Evolutionary conservation across 2,329 filamentous ascomycete species (phyloP).

Genomic region (Xylogone sp.): DNA sequence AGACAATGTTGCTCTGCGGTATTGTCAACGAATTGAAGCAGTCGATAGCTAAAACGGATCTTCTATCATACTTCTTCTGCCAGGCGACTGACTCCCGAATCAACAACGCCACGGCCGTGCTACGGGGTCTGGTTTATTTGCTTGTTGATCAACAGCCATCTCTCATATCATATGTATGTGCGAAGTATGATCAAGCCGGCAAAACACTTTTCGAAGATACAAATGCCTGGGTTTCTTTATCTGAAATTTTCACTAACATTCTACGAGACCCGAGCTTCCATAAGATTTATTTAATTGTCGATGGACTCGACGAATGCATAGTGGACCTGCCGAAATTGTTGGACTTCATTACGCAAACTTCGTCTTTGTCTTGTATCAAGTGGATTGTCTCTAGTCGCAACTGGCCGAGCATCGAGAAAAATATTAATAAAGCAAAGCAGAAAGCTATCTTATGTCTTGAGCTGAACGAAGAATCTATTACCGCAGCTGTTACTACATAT

Average conservation of each 20-base stretch:
- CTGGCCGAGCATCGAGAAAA: constrained; percentile 30
- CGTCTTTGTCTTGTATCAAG: constrained; percentile 27
- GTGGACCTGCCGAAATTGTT: constrained; percentile 30
- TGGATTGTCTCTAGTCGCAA: constrained; percentile 44
- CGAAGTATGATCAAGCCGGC: neutral
- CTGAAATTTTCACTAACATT: neutral
- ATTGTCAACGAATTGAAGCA: constrained; percentile 23
- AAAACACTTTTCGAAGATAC: neutral
- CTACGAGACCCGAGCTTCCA: neutral
- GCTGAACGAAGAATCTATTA: constrained; percentile 31
- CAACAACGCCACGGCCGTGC: neutral
- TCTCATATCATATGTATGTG: neutral
- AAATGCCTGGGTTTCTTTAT: neutral
- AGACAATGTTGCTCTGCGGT: constrained; percentile 31
- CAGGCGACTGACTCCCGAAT: no score
- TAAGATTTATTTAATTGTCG: neutral
- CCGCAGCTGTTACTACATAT: constrained; percentile 31
- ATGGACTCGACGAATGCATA: no score
- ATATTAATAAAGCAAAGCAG: constrained; percentile 17
- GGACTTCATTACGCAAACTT: constrained; percentile 26
- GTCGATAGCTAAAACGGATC: neutral
- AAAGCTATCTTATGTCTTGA: constrained; percentile 31
- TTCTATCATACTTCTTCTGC: constrained; percentile 32
- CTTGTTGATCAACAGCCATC: neutral
- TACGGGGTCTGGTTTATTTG: neutral